phyloP scores from a whole-genome alignment of 164 flowering plant species.

The Houttuynia cordata region DNA sequence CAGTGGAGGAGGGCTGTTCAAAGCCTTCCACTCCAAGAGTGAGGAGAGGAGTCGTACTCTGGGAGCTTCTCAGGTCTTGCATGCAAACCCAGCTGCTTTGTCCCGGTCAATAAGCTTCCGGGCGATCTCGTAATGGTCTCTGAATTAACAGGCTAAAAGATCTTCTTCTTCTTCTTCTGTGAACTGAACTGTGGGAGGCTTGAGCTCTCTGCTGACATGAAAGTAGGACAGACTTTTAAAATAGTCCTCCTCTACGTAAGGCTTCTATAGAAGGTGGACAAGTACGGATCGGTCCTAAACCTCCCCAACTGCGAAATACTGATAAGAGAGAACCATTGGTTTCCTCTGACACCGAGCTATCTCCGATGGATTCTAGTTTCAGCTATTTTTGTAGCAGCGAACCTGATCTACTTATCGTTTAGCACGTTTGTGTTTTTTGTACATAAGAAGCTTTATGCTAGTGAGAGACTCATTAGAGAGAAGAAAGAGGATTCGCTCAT shows the following conservation, averaged over 20 bases:
- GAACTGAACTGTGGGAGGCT: background rate
- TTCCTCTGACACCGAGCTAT: too few relatives aligned
- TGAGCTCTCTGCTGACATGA: slow-evolving; percentile 1
- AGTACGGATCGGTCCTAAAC: background rate
- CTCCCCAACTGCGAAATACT: background rate
- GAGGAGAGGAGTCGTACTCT: slow-evolving; percentile 20
- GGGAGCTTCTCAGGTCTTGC: slow-evolving; percentile 29
- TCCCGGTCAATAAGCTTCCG: slow-evolving; percentile 72
- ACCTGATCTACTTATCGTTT: background rate
- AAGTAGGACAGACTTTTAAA: slow-evolving; percentile 1
- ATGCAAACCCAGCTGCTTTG: slow-evolving; percentile 89
- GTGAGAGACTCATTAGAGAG: background rate
- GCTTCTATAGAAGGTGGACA: background rate
- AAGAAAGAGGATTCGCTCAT: background rate
- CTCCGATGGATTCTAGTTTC: background rate
- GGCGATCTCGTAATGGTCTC: slow-evolving; percentile 33
- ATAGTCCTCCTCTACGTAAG: background rate
- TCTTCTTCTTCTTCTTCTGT: background rate
- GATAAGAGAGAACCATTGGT: background rate
- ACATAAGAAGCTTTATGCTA: background rate
- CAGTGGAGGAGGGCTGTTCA: slow-evolving; percentile 35
- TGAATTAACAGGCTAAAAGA: background rate
- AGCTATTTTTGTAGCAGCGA: background rate
- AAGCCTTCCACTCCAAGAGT: slow-evolving; percentile 41
- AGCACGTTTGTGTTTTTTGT: background rate